Conservation (phyloP, 176 grass and related monocot species). For the Eleusine indica region DNA sequence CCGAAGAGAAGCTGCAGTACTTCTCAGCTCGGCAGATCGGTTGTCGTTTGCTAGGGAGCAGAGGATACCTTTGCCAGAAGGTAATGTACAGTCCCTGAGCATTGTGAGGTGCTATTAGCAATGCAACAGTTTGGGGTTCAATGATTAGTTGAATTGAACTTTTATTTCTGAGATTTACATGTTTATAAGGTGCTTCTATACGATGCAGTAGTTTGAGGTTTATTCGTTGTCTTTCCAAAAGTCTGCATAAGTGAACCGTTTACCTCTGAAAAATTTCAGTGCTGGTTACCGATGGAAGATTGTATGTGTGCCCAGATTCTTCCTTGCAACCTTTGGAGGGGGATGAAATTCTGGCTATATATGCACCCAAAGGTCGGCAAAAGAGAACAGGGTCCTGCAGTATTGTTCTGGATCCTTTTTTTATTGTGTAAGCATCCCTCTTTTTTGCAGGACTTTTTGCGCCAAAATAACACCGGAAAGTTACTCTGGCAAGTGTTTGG, state of each 20-base stretch:
- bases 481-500: conserved; percentile 95
- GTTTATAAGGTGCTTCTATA: neutral
- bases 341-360: conserved; percentile 89
- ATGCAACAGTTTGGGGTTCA: neutral
- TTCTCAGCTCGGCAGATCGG: conserved; percentile 90
- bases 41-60: conserved; percentile 80
- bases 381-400: neutral
- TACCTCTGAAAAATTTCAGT: conserved; percentile 56
- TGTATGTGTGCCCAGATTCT: conserved; percentile 77
- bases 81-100: neutral
- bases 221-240: neutral
- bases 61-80: conserved; percentile 88
- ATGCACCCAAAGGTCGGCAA: conserved; percentile 92
- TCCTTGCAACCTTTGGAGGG: conserved; percentile 56
- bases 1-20: conserved; percentile 83
- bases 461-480: conserved; percentile 97
- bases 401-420: neutral
- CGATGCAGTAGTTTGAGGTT: neutral
- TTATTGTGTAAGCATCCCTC: conserved; percentile 8
- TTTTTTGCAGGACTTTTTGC: conserved; percentile 80
- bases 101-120: neutral
- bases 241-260: conserved; percentile 19
- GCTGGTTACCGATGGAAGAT: conserved; percentile 88
- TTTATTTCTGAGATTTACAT: conserved; percentile 12
- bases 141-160: neutral